Conservation (phyloP, 768 basidiomycete genomes). For the Bullera alba region DNA sequence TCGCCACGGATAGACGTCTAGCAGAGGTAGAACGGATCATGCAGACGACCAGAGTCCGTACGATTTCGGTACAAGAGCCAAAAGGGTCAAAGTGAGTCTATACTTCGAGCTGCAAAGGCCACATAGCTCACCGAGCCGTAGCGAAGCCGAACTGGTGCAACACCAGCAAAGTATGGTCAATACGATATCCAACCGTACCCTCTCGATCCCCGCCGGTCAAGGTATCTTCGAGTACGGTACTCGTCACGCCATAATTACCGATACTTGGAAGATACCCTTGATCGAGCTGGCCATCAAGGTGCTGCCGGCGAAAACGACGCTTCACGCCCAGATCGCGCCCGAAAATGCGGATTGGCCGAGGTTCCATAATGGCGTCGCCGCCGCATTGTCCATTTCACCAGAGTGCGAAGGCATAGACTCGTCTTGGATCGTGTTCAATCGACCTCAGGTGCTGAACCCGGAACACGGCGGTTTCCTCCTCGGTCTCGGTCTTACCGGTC, state of each 20-base stretch:
- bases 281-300: conserved; percentile 46
- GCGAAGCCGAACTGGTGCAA: conserved; percentile 79
- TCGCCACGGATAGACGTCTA: conserved; percentile 79
- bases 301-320: conserved; percentile 33
- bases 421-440: conserved; percentile 91
- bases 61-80: conserved; percentile 60
- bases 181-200: conserved; percentile 74
- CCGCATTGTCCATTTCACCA: conserved; percentile 74
- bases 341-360: conserved; percentile 88
- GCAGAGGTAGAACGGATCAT: conserved; percentile 89
- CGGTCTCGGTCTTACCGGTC: conserved; percentile 85
- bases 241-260: conserved; percentile 59
- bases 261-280: conserved; percentile 33
- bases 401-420: conserved; percentile 72
- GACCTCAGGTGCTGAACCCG: conserved; percentile 78
- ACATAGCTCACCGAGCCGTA: conserved; percentile 38
- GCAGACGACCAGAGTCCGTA: conserved; percentile 65
- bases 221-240: conserved; percentile 89
- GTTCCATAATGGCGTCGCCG: conserved; percentile 94
- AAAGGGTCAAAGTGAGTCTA: conserved; percentile 60
- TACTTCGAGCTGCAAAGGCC: neutral
- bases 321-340: conserved; percentile 58
- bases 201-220: conserved; percentile 82
- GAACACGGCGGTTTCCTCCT: conserved; percentile 95
- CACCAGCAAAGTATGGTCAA: conserved; percentile 76